A percentile compares a stretch with the other conserved stretches of the same genome.
Evolutionary conservation across 2,329 filamentous ascomycete genomes (phyloP).

Genomic region (Cercospora zeina): DNA sequence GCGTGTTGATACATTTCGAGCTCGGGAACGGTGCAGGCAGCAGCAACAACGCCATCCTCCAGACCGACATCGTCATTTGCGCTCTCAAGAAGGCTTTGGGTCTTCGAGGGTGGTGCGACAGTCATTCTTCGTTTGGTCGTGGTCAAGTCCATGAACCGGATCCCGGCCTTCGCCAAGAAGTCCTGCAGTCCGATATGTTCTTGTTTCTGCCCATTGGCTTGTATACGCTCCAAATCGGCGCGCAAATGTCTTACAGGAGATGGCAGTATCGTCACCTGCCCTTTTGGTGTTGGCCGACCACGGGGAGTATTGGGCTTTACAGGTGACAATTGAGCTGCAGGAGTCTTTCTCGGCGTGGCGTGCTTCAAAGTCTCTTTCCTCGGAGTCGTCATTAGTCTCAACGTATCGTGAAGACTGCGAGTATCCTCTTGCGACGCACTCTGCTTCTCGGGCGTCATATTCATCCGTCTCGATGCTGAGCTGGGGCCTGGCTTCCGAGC

Average conservation of each 20-base stretch:
- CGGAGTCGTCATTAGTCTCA: slow-evolving; percentile 52
- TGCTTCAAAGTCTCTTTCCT: slow-evolving; percentile 48
- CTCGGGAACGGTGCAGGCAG: slow-evolving; percentile 88
- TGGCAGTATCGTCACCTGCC: slow-evolving; percentile 19
- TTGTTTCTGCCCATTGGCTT: slow-evolving; percentile 24
- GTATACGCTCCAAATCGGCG: slow-evolving; percentile 33
- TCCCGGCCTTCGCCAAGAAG: slow-evolving; percentile 92
- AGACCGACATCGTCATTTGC: slow-evolving; percentile 47
- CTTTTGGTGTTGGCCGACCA: slow-evolving; percentile 35
- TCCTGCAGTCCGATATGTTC: slow-evolving; percentile 69
- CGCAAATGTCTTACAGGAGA: slow-evolving; percentile 35
- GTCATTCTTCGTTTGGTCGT: slow-evolving; percentile 92
- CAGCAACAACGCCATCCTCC: slow-evolving; percentile 80
- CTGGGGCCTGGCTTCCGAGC: slow-evolving; percentile 35
- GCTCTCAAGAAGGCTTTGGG: slow-evolving; percentile 43
- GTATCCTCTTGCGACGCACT: slow-evolving; percentile 26
- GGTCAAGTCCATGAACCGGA: slow-evolving; percentile 98
- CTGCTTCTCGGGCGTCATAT: slow-evolving; percentile 27
- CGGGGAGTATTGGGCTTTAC: slow-evolving; percentile 44
- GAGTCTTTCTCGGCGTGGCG: slow-evolving; percentile 45
- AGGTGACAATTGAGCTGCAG: slow-evolving; percentile 46
- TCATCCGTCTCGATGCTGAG: slow-evolving; percentile 24
- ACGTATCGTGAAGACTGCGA: slow-evolving; percentile 42
- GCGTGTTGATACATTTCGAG: slow-evolving; percentile 92
- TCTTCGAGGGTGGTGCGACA: slow-evolving; percentile 54